Conservation (phyloP, 176 grass and related monocot species). For the Oryza coarctata region DNA sequence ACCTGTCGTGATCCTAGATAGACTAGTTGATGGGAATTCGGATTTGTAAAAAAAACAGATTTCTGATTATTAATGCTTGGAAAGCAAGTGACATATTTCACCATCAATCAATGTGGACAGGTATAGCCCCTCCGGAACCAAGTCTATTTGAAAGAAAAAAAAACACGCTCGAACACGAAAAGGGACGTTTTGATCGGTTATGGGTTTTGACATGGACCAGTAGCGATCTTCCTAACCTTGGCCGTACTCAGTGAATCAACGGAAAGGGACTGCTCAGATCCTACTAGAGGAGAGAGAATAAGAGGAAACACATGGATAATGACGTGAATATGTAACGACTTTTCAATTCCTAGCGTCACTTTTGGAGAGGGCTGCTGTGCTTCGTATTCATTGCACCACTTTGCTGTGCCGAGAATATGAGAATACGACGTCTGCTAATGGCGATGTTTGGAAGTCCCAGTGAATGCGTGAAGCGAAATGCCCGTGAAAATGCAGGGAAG, state of each 20-base stretch:
- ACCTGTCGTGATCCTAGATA: not conserved
- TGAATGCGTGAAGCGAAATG: not conserved
- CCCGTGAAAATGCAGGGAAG: not conserved
- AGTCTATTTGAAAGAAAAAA: constrained; percentile 22
- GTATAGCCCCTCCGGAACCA: constrained; percentile 1
- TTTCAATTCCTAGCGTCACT: not conserved
- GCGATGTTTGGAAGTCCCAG: not conserved
- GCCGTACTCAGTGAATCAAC: constrained; percentile 25
- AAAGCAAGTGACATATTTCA: not conserved
- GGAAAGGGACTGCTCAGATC: constrained; percentile 21
- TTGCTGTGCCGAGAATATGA: not conserved
- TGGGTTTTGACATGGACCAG: constrained; percentile 33
- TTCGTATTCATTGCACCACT: not conserved
- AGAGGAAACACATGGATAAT: not conserved
- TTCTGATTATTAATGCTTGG: not conserved
- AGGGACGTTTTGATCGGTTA: constrained; percentile 27
- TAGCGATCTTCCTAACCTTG: constrained; percentile 14
- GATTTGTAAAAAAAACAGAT: not conserved
- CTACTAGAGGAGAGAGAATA: not conserved
- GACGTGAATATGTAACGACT: not conserved
- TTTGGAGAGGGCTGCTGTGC: not conserved
- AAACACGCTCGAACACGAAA: not conserved
- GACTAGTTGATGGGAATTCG: not conserved
- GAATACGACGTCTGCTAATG: no score
- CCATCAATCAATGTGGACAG: constrained; percentile 43